These are phyloP conservation scores for Dioscorea zingiberensis DNA, from an alignment of 106 monocot species.

Conservation along the genomic window DNA sequence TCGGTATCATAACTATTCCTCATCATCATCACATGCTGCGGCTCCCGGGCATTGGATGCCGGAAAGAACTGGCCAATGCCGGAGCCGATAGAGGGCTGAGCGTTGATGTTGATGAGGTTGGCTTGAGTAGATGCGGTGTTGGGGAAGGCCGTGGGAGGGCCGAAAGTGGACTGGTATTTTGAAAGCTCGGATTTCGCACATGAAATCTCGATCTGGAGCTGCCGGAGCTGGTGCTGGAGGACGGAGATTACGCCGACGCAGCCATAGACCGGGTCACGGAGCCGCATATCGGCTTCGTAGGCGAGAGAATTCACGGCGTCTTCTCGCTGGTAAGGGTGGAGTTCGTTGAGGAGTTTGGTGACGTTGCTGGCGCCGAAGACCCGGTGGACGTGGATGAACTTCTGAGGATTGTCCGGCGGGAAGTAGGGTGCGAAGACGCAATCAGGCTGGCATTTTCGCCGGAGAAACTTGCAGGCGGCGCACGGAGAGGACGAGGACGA, in stretches of 20 bases:
- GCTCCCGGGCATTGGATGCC: neutral
- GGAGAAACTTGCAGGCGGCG: constrained; percentile 93
- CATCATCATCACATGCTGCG: constrained; percentile 20
- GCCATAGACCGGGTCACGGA: constrained; percentile 84
- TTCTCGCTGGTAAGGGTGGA: constrained; percentile 55
- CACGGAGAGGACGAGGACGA: constrained; percentile 47
- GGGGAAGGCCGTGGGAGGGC: neutral
- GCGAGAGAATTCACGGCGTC: constrained; percentile 91
- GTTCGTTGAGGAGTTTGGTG: constrained; percentile 79
- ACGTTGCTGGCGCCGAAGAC: constrained; percentile 95
- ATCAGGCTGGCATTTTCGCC: constrained; percentile 92
- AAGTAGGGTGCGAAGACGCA: constrained; percentile 97
- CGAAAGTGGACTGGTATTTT: constrained; percentile 33
- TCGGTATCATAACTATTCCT: constrained; percentile 23
- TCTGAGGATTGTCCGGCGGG: constrained; percentile 88
- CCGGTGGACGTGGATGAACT: constrained; percentile 83
- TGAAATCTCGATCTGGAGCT: constrained; percentile 71
- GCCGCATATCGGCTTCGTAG: constrained; percentile 88
- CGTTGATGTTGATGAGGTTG: neutral
- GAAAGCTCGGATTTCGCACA: constrained; percentile 63
- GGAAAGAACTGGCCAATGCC: constrained; percentile 19
- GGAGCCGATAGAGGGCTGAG: neutral
- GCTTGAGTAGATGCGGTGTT: neutral
- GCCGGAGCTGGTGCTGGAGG: constrained; percentile 75
- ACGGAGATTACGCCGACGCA: constrained; percentile 86